Percentiles rank a stretch among this genome's conserved stretches.
Evolutionary conservation across 2,329 filamentous ascomycete genomes (phyloP).

Genomic region (Talaromyces sp.): DNA sequence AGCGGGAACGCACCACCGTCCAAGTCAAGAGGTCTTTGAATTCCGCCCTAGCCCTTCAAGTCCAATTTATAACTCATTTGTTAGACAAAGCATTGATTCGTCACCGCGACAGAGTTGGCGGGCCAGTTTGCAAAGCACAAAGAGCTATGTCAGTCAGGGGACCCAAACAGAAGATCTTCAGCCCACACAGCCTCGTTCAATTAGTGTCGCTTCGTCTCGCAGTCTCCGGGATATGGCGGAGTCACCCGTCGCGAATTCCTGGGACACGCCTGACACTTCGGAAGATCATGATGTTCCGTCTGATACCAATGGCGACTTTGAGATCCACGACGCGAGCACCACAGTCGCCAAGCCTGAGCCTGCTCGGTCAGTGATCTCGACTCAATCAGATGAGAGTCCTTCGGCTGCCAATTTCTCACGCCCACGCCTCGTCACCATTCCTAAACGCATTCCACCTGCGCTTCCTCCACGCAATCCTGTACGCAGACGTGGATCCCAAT

Average conservation of each 20-base stretch:
- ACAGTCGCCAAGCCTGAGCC: conserved; percentile 48
- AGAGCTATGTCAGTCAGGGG: conserved; percentile 50
- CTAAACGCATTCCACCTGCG: conserved; percentile 70
- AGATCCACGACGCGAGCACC: conserved; percentile 50
- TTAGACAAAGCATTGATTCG: conserved; percentile 66
- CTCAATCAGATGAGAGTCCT: conserved; percentile 47
- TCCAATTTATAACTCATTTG: conserved; percentile 58
- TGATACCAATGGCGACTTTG: conserved; percentile 21
- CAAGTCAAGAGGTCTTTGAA: conserved; percentile 75
- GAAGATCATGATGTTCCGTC: conserved; percentile 27
- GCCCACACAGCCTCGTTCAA: conserved; percentile 30
- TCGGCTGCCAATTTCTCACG: conserved; percentile 67
- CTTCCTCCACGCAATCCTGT: conserved; percentile 71
- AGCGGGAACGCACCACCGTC: conserved; percentile 72
- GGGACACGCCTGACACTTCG: conserved; percentile 25
- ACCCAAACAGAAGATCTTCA: conserved; percentile 62
- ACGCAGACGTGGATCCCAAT: conserved; percentile 27
- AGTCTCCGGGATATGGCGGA: conserved; percentile 28
- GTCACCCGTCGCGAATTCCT: conserved; percentile 22
- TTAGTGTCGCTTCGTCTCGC: conserved; percentile 32
- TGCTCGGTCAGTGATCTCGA: conserved; percentile 28
- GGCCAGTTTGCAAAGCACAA: conserved; percentile 64
- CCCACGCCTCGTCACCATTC: conserved; percentile 78
- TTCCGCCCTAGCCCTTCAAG: conserved; percentile 74
- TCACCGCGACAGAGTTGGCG: conserved; percentile 60